Evolutionary conservation across 257 asterid species (phyloP).

Genomic region (Nyctanthes arbortristis): DNA sequence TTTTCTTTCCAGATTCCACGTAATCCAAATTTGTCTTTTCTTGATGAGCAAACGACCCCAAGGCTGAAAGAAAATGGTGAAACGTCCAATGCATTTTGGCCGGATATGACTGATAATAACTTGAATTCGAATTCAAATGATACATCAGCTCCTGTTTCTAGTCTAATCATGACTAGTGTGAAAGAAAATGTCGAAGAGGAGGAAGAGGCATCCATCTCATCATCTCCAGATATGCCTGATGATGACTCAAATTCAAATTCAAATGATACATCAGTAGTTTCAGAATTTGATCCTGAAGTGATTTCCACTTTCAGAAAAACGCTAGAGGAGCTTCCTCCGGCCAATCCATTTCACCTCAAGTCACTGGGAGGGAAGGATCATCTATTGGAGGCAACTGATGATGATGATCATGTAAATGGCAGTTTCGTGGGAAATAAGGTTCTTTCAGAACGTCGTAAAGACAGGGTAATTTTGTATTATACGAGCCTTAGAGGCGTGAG

Average conservation of each 20-base stretch:
- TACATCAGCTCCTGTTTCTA: conserved; percentile 29
- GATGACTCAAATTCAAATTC: conserved; percentile 44
- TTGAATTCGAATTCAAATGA: conserved; percentile 31
- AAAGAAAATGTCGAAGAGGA: conserved; percentile 28
- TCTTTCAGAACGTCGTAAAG: conserved; percentile 28
- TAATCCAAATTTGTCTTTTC: conserved; percentile 14
- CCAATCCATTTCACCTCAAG: conserved; percentile 68
- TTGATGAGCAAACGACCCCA: conserved; percentile 53
- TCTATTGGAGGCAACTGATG: conserved; percentile 15
- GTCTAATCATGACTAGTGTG: conserved; percentile 45
- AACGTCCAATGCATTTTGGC: conserved; percentile 41
- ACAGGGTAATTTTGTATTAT: conserved; percentile 63
- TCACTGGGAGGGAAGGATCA: conserved; percentile 27
- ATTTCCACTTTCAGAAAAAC: conserved; percentile 65
- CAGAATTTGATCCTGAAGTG: conserved; percentile 81
- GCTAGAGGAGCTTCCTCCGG: conserved; percentile 70
- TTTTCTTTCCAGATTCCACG: conserved; percentile 58
- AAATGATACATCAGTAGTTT: conserved; percentile 40
- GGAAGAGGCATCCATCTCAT: conserved; percentile 34
- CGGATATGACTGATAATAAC: conserved; percentile 43
- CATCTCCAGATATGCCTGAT: conserved; percentile 41
- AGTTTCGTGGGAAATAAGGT: background rate
- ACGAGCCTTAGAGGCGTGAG: conserved; percentile 89
- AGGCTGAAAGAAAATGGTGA: conserved; percentile 34
- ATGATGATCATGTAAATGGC: background rate